Base-by-base conservation (phyloP, 805 yeast genomes). In the Pichia cabralensis region DNA sequence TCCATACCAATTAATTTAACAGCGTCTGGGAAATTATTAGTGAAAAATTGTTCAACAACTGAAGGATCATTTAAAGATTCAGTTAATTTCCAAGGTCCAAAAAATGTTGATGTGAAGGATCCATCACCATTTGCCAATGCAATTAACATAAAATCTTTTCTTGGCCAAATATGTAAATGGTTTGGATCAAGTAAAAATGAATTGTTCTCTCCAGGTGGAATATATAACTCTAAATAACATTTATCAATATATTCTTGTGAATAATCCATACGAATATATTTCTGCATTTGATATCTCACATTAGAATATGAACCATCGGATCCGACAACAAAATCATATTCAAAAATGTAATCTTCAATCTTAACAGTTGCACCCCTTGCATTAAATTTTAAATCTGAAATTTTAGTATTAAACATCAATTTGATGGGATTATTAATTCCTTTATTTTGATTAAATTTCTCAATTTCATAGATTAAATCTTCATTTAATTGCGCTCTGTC, bases 141-240 rank as follows among this genome's bases (percentile, higher is more conserved):
- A 48, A 88, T 88, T 45, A 88, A 67, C 96, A 88, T 88, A 52
- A 65, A 83, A 35, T 81, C 67, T 39, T 76, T 72, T 30, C 96
- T 64, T 4, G 96, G 96, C 96, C 96, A 88, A 30, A 88, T 83
- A 49, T 88, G 96, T 33, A 88, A 65, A 52, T 83, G 85, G 56
- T 83, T 75, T 7, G 86, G 77, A 44, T 76, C 73, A 16, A 81
- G 61, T 13, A 62, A 58, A 47, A 75, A 81, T 16, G 61, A 49
- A 25, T 43, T 56, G 4, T 49, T 47, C 3, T 57, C 50, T 4
- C 64, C 62, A 0, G 84, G 69, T 8, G 94, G 86, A 28, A 88
- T 80, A 43, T 70, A 71, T 33, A 88, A 63, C 54, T 88, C 96
- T 44, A 88, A 52, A 51, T 88, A 88, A 47, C 81, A 78, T 65